These are phyloP conservation scores for Hypoxylon sp. DNA, from an alignment of 2,329 filamentous ascomycete species.

Conservation along the genomic window DNA sequence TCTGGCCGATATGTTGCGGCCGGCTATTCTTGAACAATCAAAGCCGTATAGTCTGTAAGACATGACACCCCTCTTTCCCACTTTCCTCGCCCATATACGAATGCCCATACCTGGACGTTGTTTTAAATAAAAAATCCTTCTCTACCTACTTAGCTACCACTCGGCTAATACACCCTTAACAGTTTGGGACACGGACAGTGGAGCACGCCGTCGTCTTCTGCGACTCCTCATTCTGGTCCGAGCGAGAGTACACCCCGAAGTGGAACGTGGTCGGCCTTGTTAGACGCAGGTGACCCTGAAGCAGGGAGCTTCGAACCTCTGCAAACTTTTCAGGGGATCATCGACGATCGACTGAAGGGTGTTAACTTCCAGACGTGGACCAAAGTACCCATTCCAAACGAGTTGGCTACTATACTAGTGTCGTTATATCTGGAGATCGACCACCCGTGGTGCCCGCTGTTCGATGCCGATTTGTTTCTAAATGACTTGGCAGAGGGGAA, in stretches of 20 bases:
- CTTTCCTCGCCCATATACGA: background rate
- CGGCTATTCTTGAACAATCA: constrained; percentile 20
- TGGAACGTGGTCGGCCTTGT: constrained; percentile 1
- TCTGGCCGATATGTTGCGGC: constrained; percentile 33
- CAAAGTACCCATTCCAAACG: constrained; percentile 35
- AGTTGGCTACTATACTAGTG: constrained; percentile 32
- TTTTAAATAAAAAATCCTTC: too few species aligned
- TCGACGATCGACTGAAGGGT: constrained; percentile 31
- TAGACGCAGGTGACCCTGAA: constrained; percentile 6
- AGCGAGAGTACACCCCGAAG: constrained; percentile 12
- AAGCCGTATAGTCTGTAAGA: constrained; percentile 23
- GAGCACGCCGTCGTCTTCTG: constrained; percentile 20
- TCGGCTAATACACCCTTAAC: constrained; percentile 14
- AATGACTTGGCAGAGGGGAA: constrained; percentile 30
- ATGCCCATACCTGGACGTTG: background rate
- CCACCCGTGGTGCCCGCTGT: constrained; percentile 39
- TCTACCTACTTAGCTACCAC: background rate
- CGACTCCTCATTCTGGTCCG: constrained; percentile 1
- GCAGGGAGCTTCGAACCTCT: constrained; percentile 24
- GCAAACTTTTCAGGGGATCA: constrained; percentile 21
- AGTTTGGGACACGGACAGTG: constrained; percentile 19
- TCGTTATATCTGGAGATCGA: constrained; percentile 39
- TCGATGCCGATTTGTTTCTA: constrained; percentile 41
- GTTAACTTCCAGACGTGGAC: constrained; percentile 38
- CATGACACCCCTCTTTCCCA: background rate